Base-by-base conservation (phyloP, 1,139 yeast genomes). In the Williopsis jadinii region DNA sequence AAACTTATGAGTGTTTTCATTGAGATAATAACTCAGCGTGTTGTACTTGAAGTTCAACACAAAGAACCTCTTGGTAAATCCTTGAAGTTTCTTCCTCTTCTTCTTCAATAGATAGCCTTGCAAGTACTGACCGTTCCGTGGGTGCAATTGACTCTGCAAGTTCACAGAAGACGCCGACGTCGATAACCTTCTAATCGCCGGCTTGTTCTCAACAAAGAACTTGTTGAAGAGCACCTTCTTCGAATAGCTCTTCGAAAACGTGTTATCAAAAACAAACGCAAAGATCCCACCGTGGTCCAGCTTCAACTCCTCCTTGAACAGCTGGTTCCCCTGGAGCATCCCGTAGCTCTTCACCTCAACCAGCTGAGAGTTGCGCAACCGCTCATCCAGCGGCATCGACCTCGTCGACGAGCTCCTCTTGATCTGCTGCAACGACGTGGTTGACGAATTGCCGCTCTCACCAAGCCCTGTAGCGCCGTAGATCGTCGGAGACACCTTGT, bases 251-350 rank as follows among this genome's bases (percentile, higher is more conserved):
- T 86, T 87, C 32, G 95, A 83, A 52, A 90, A 87, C 1, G 95
- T 84, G 61, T 92, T 92, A 62, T 92, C 97, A 59, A 92, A 83
- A 13, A 92, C 83, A 58, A 92, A 83, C 0, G 97, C 97, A 64
- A 77, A 84, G 58, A 79, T 81, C 32, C 66, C 65, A 19, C 64
- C 67, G 30, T 67, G 65, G 3, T 62, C 59, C 2, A 82, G 82
- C 15, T 70, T 71, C 47, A 81, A 70, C 31, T 71, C 67, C 1
- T 94, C 95, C 43, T 76, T 79, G 38, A 73, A 73, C 56, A 80
- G 61, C 49, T 78, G 80, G 48, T 77, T 79, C 1, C 73, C 75
- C n/a, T 57, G 50, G 35, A 73, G 48, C 67, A 71, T 55, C 51
- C 77, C 73, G 58, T 71, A 56, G 67, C 76, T 64, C 56, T 64